These are phyloP conservation scores for Parafenestella ontariensis DNA, from an alignment of 2,329 filamentous ascomycete species.

Conservation along the genomic window DNA sequence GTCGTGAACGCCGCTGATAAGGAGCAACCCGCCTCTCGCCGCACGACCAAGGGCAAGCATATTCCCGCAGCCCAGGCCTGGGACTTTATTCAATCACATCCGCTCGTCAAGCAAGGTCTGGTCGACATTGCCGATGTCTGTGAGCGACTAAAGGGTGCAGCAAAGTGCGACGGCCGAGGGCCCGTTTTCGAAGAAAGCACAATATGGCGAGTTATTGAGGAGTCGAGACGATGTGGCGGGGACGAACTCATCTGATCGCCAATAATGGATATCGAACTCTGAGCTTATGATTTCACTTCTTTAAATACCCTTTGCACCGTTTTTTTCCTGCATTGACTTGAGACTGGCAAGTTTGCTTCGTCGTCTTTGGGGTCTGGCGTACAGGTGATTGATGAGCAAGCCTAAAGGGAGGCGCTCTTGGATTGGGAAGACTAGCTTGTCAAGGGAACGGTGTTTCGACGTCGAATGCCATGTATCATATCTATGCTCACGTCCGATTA, in stretches of 20 bases:
- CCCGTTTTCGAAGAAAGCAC: slow-evolving; percentile 84
- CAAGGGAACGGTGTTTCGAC: neutral
- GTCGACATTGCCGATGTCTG: slow-evolving; percentile 85
- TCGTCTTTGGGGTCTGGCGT: slow-evolving; percentile 6
- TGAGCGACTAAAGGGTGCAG: slow-evolving; percentile 75
- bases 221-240: slow-evolving; percentile 76
- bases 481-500: neutral
- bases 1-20: slow-evolving; percentile 41
- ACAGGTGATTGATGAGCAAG: neutral
- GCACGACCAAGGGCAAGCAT: slow-evolving; percentile 32
- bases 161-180: slow-evolving; percentile 82
- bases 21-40: slow-evolving; percentile 31
- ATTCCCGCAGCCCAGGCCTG: slow-evolving; percentile 66
- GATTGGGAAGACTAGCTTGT: neutral
- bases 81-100: slow-evolving; percentile 86
- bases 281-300: neutral
- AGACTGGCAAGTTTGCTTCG: neutral
- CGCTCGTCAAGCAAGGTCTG: slow-evolving; percentile 75
- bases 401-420: slow-evolving; percentile 8
- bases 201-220: slow-evolving; percentile 76
- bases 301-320: slow-evolving; percentile 11
- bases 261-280: neutral
- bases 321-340: neutral
- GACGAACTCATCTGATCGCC: slow-evolving; percentile 72
- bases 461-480: neutral